Evolutionary conservation across 1,284 basidiomycete species (phyloP).

Genomic region (Apiotrichum siamense): DNA sequence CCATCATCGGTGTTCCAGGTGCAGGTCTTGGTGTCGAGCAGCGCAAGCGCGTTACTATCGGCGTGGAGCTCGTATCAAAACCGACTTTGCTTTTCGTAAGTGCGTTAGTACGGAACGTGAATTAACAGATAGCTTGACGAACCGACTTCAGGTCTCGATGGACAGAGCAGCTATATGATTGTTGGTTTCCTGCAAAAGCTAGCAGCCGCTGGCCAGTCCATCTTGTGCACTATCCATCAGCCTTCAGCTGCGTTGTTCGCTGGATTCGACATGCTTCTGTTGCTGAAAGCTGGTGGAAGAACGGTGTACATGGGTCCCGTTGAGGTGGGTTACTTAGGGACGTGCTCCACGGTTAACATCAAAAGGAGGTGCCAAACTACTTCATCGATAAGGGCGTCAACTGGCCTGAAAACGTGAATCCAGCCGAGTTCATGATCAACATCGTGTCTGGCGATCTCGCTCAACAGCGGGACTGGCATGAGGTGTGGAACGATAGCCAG

Average conservation of each 20-base stretch:
- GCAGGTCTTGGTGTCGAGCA: constrained; percentile 47
- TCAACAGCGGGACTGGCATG: constrained; percentile 59
- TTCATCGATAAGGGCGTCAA: constrained; percentile 45
- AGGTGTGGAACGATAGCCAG: constrained; percentile 57
- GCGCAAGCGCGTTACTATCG: constrained; percentile 54
- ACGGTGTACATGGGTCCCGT: constrained; percentile 55
- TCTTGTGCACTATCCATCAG: constrained; percentile 54
- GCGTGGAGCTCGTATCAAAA: constrained; percentile 47
- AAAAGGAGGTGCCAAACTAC: constrained; percentile 51
- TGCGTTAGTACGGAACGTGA: not conserved
- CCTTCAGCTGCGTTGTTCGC: constrained; percentile 60
- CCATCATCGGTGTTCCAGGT: constrained; percentile 49
- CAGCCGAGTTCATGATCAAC: constrained; percentile 49
- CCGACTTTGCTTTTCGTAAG: constrained; percentile 41
- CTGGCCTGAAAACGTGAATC: constrained; percentile 50
- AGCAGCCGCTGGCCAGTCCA: constrained; percentile 50
- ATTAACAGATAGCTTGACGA: constrained; percentile 47
- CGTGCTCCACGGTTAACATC: too few species aligned
- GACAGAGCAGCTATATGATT: constrained; percentile 56
- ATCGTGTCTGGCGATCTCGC: constrained; percentile 42
- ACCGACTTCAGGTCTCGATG: constrained; percentile 55
- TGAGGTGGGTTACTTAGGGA: not conserved
- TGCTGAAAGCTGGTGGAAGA: constrained; percentile 50
- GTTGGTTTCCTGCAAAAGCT: constrained; percentile 55
- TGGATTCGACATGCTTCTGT: constrained; percentile 64